phyloP scores from a whole-genome alignment of 1,139 yeast genomes.

The Hansenula lynferdii region DNA sequence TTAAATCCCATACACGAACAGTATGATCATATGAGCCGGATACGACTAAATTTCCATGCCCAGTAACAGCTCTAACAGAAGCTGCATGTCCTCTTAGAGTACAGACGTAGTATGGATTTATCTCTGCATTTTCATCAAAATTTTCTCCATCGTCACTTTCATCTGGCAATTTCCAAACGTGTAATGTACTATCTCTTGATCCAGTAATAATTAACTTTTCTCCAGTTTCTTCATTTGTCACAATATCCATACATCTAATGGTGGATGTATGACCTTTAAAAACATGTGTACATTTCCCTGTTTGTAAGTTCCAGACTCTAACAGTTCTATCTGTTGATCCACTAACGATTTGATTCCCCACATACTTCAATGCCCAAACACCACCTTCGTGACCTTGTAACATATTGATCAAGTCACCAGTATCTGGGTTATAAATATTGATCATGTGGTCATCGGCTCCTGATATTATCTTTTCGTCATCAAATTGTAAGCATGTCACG shows the following conservation, averaged over 20 bases:
- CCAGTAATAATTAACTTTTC: constrained; percentile 76
- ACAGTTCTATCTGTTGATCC: constrained; percentile 93
- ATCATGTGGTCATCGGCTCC: constrained; percentile 89
- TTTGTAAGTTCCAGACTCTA: constrained; percentile 80
- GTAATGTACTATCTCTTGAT: constrained; percentile 83
- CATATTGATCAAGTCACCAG: constrained; percentile 65
- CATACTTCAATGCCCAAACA: constrained; percentile 95
- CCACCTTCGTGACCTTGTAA: constrained; percentile 94
- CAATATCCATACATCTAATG: constrained; percentile 82
- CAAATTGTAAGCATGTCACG: constrained; percentile 92
- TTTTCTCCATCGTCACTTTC: constrained; percentile 32
- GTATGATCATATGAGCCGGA: constrained; percentile 92
- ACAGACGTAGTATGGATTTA: constrained; percentile 73
- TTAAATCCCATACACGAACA: constrained; percentile 88
- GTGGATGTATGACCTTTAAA: constrained; percentile 92
- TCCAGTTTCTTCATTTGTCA: constrained; percentile 60
- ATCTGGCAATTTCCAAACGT: constrained; percentile 70
- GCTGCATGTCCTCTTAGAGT: constrained; percentile 81
- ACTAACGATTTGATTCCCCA: constrained; percentile 70
- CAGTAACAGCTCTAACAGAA: constrained; percentile 85
- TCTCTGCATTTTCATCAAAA: constrained; percentile 32
- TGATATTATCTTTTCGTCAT: constrained; percentile 84
- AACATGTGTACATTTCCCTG: constrained; percentile 76
- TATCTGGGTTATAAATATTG: constrained; percentile 71
- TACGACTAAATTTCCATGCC: constrained; percentile 76